phyloP scores from a whole-genome alignment of 352 stramenopile species.

The Pythium rishiriense region DNA sequence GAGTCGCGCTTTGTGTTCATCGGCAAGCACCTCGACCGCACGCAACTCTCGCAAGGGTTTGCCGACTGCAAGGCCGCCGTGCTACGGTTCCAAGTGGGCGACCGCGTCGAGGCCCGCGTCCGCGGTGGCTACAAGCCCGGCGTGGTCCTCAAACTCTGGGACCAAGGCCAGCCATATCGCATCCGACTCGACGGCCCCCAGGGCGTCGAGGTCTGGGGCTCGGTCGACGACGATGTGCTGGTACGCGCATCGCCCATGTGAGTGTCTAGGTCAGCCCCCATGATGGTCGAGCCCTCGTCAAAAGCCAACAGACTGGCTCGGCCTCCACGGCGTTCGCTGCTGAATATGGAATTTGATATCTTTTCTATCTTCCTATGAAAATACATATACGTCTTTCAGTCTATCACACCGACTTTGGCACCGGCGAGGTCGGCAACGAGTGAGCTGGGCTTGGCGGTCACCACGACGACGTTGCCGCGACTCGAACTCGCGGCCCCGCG shows the following conservation, averaged over 20 bases:
- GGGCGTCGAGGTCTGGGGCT: slow-evolving; percentile 43
- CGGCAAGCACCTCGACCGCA: slow-evolving; percentile 83
- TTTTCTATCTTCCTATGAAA: too few relatives aligned
- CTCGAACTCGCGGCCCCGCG: too few relatives aligned
- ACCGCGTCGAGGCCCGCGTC: slow-evolving; percentile 43
- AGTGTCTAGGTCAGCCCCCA: too few relatives aligned
- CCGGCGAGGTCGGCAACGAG: too few relatives aligned
- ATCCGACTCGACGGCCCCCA: slow-evolving; percentile 35
- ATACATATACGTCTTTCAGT: too few relatives aligned
- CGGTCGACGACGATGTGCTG: slow-evolving; percentile 41
- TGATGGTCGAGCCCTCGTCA: too few relatives aligned
- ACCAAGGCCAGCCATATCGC: slow-evolving; percentile 50
- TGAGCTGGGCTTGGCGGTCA: too few relatives aligned
- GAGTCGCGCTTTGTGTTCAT: slow-evolving; percentile 96
- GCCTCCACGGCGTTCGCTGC: too few relatives aligned
- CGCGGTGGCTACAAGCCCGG: slow-evolving; percentile 41
- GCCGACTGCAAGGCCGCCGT: slow-evolving; percentile 36
- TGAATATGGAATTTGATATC: too few relatives aligned
- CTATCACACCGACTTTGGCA: too few relatives aligned
- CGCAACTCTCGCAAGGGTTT: slow-evolving; percentile 52
- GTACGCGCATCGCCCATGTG: not conserved
- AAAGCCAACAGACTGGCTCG: too few relatives aligned
- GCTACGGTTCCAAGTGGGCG: slow-evolving; percentile 46
- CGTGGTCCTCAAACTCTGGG: slow-evolving; percentile 44
- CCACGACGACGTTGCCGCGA: too few relatives aligned